Conservation (phyloP, 495 filamentous ascomycete genomes). For the Lasiosphaeria ovina region DNA sequence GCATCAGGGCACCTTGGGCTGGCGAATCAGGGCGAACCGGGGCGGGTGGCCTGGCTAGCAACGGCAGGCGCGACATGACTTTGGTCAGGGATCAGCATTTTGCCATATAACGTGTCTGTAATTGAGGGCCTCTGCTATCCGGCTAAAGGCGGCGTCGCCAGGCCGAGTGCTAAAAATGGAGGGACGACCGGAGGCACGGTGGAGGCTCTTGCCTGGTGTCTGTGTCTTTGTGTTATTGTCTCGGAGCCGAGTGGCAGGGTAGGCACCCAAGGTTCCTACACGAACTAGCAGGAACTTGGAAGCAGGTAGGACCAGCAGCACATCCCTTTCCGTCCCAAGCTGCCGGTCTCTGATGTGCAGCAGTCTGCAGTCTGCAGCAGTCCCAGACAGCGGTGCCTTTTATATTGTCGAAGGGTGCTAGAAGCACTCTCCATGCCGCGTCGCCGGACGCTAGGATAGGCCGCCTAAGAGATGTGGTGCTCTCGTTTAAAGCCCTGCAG, state of each 20-base stretch:
- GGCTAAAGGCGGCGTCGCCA: constrained; percentile 20
- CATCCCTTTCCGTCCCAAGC: no score
- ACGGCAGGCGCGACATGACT: constrained; percentile 11
- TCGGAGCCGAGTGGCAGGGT: constrained; percentile 10
- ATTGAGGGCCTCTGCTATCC: constrained; percentile 24
- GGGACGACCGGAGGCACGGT: constrained; percentile 3
- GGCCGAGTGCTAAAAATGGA: constrained; percentile 27
- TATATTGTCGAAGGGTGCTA: not conserved
- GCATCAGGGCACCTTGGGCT: constrained; percentile 9
- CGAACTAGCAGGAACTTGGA: not conserved
- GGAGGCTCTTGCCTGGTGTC: constrained; percentile 10
- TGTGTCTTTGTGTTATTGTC: not conserved
- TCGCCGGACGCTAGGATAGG: not conserved
- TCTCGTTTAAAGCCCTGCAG: not conserved
- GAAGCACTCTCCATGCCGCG: not conserved
- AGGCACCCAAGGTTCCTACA: not conserved
- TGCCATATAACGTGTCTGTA: constrained; percentile 28
- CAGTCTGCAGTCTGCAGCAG: no score
- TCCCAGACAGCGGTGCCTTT: no score
- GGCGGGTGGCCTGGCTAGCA: not conserved
- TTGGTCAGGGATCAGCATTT: constrained; percentile 26
- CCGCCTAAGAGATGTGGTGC: not conserved
- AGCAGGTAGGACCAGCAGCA: no score
- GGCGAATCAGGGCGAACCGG: constrained; percentile 12
- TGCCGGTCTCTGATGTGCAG: no score